Evolutionary conservation across 768 basidiomycete genomes (phyloP), one percentile per base, ranked within the genome.

Genomic region (Scleroderma citrinum): DNA sequence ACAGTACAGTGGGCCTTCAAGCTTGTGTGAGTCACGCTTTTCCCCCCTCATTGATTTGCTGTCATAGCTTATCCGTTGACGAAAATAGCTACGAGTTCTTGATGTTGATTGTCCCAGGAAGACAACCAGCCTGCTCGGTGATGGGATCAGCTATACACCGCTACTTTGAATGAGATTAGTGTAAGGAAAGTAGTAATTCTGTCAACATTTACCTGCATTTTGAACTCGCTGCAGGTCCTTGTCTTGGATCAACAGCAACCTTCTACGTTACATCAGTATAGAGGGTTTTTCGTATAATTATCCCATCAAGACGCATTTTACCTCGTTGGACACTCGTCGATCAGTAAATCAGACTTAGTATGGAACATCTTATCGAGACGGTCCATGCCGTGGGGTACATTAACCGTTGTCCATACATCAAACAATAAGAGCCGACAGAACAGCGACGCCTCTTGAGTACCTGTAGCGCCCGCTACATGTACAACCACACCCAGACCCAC

Each of bases 1-100:
- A 92, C 65, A 92, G 89, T 58, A 92, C 92, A 3, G 87, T 97
- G 55, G 98, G 95, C 34, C 87, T 99, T n/a, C n/a, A n/a, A n/a
- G 80, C 68, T 98, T 63, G 51, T 66, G 65, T 66, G 48, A 36
- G 55, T 49, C 24, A 14, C 16, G 29, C 19, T n/a, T 10, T 4
- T 4, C 13, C 46, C 48, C 40, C n/a, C n/a, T n/a, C n/a, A n/a
- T n/a, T n/a, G n/a, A n/a, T 46, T 21, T 50, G 7, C 7, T 17
- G 5, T 20, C n/a, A n/a, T 60, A 41, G 54, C 21, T 35, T 19
- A 45, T 20, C 38, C 24, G 14, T 49, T 46, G 38, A n/a, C n/a
- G n/a, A n/a, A n/a, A n/a, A 12, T 21, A 66, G 65, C 53, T 66
- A 66, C 43, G 65, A 66, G 48, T 43, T 66, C 12, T 56, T 66